These are phyloP conservation scores for Sporothrix sp. DNA, from an alignment of 2,329 filamentous ascomycete species.

Conservation along the genomic window DNA sequence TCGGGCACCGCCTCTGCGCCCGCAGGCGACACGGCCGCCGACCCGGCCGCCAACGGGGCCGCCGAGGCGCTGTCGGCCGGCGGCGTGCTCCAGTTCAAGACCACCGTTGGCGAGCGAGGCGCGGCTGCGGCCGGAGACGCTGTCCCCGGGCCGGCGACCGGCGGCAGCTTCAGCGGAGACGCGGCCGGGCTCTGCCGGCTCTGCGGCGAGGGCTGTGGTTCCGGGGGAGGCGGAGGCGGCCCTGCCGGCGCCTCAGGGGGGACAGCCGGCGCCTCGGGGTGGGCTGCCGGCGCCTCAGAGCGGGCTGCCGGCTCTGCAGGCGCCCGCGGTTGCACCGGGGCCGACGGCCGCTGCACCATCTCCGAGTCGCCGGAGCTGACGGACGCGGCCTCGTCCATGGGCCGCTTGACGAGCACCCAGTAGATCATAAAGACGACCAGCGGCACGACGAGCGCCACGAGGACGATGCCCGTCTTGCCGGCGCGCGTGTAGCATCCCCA, in stretches of 20 bases:
- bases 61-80: background rate
- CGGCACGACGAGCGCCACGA: constrained; percentile 25
- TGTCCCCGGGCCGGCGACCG: background rate
- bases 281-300: background rate
- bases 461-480: constrained; percentile 32
- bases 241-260: background rate
- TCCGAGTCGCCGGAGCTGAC: background rate
- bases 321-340: background rate
- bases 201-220: background rate
- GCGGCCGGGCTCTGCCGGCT: background rate
- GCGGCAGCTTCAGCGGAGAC: background rate
- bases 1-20: background rate
- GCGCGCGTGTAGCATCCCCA: constrained; percentile 32
- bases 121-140: background rate
- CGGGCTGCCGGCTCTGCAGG: background rate
- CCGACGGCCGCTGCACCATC: background rate
- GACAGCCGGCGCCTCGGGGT: background rate
- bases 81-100: background rate
- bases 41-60: background rate
- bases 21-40: background rate
- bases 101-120: background rate
- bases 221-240: background rate
- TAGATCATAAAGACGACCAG: constrained; percentile 24
- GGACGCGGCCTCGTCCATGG: background rate
- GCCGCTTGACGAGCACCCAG: constrained; percentile 23